Evolutionary conservation across 352 stramenopile species (phyloP), one percentile per base, ranked within the genome.

Genomic region (Pythium brachiatum): DNA sequence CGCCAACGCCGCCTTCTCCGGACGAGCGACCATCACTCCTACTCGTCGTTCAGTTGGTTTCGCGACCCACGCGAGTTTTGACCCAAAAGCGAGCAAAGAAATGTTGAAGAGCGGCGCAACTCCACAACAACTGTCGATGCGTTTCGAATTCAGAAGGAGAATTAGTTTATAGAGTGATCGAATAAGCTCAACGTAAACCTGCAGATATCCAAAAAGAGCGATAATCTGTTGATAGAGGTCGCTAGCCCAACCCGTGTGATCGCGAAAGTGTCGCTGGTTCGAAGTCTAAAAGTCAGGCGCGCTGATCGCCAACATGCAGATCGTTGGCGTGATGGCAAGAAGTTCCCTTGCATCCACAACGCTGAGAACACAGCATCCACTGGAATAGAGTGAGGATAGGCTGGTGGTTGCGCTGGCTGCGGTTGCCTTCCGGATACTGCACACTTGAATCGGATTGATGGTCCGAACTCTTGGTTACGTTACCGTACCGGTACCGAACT

Each of bases 121-220:
- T 55, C 20, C 39, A 47, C 27, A 27, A 47, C 27, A 27, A 26
- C 2, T 2, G 44, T 32, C 23, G 44, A 20, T 21, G 12, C 21
- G 44, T 32, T 52, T 52, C 44, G 44, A 52, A 52, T 52, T 52
- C 21, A 32, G 44, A 52, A 52, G 25, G 46, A 55, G n/a, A 39
- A 41, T 55, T 26, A 2, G 25, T 31, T 38, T 41, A 2, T 38
- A 55, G n/a, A 26, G 31, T 16, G 9, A 3, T 8, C 2, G 13
- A 2, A 38, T 7, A n/a, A 18, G 11, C 20, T 27, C 25, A 55
- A 26, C 6, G 2, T 7, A 26, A 4, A 29, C 4, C 21, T 23
- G 7, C 2, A 32, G 1, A 7, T 32, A 52, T 32, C 21, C 18
- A 1, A 21, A 32, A 52, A 20, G 23, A 32, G 12, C 31, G 44